Conservation (phyloP, 2,329 filamentous ascomycete genomes). For the Trichoderma aggressivum region DNA sequence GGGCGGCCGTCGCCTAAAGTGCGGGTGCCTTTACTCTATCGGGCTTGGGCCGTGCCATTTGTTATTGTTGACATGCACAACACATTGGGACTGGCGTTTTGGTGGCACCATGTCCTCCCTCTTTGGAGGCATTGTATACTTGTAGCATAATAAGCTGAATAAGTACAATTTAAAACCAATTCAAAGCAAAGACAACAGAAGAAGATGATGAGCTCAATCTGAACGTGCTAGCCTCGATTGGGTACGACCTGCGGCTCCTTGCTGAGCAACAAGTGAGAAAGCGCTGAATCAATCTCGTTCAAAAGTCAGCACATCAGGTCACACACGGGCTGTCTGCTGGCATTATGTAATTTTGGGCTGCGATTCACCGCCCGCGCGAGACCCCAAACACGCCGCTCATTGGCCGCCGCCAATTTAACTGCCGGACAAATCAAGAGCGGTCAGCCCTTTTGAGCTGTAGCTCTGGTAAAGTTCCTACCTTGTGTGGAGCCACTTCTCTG, state of each 20-base stretch:
- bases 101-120: background rate
- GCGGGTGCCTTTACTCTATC: background rate
- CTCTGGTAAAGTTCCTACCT: constrained; percentile 12
- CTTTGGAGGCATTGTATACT: background rate
- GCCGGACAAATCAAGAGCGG: constrained; percentile 17
- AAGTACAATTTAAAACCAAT: background rate
- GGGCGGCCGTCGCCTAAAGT: constrained; percentile 7
- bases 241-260: background rate
- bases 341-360: background rate
- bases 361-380: constrained; percentile 13
- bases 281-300: constrained; percentile 2
- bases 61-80: background rate
- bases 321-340: background rate
- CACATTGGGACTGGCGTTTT: constrained; percentile 11
- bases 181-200: background rate
- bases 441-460: background rate
- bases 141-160: background rate
- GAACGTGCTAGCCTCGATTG: background rate
- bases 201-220: background rate
- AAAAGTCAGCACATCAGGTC: constrained; percentile 6
- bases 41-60: background rate
- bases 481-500: constrained; percentile 17
- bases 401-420: background rate
- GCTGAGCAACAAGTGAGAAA: background rate
- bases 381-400: background rate